Conservation (phyloP, 495 filamentous ascomycete genomes). For the Daldinia bambusicola region DNA sequence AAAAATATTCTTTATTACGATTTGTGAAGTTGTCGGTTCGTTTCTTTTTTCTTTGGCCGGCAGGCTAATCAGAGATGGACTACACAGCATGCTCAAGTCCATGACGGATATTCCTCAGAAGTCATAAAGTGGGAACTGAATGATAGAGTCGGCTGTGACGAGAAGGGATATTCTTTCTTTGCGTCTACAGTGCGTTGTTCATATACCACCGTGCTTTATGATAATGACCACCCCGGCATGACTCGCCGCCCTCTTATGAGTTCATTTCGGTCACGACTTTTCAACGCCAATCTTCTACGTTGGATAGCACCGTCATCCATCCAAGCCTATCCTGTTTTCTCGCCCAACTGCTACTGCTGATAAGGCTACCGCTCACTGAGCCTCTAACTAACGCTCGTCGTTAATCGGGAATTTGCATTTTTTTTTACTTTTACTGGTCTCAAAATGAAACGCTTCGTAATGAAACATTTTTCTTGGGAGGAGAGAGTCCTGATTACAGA, state of each 20-base stretch:
- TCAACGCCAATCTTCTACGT: neutral
- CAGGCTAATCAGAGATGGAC: slow-evolving; percentile 24
- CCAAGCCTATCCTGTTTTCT: neutral
- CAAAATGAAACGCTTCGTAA: slow-evolving; percentile 39
- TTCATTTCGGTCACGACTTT: neutral
- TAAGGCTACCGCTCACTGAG: neutral
- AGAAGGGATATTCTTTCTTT: slow-evolving; percentile 7
- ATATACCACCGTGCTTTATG: slow-evolving; percentile 15
- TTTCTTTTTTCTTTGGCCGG: slow-evolving; percentile 3
- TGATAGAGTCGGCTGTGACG: slow-evolving; percentile 10
- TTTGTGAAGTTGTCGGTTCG: neutral
- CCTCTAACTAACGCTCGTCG: neutral
- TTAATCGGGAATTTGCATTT: slow-evolving; percentile 15
- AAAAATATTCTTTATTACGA: neutral
- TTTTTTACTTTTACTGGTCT: slow-evolving; percentile 3
- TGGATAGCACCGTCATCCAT: slow-evolving; percentile 10
- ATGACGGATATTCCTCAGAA: slow-evolving; percentile 36
- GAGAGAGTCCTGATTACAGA: slow-evolving; percentile 5
- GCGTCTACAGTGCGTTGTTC: neutral
- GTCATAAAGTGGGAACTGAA: slow-evolving; percentile 18
- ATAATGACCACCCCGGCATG: slow-evolving; percentile 9
- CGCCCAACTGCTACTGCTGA: neutral
- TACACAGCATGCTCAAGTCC: slow-evolving; percentile 53
- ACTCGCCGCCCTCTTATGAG: slow-evolving; percentile 3
- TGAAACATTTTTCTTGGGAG: slow-evolving; percentile 27